These are phyloP conservation scores for Helminthosporium solani DNA, from an alignment of 2,329 filamentous ascomycete species.

Conservation along the genomic window DNA sequence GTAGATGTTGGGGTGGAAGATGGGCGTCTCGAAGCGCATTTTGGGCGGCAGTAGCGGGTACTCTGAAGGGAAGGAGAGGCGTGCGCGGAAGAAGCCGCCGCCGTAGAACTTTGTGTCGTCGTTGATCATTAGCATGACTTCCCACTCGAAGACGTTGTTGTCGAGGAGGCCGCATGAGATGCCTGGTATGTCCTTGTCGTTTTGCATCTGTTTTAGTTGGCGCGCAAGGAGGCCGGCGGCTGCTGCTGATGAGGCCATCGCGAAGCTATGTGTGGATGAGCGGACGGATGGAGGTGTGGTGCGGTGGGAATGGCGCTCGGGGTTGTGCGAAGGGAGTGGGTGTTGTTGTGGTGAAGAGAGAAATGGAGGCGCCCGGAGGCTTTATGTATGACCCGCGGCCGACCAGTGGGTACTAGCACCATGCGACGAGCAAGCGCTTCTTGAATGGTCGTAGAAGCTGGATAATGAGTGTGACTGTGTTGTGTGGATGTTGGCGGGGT, in stretches of 20 bases:
- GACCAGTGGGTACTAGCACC: background rate
- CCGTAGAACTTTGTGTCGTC: conserved; percentile 94
- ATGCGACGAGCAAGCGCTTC: background rate
- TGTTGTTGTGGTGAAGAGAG: background rate
- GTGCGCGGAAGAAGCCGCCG: conserved; percentile 90
- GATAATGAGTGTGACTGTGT: background rate
- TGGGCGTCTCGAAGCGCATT: conserved; percentile 91
- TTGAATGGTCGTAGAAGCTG: background rate
- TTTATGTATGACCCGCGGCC: background rate
- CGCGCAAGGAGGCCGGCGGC: conserved; percentile 74
- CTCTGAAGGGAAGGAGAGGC: conserved; percentile 91
- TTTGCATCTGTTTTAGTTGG: conserved; percentile 94
- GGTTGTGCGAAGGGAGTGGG: background rate
- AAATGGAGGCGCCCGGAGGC: conserved; percentile 1
- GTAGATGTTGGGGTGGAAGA: conserved; percentile 98
- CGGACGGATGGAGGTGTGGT: conserved; percentile 2
- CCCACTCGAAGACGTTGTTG: conserved; percentile 93
- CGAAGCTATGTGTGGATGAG: conserved; percentile 6
- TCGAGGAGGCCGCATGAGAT: conserved; percentile 89
- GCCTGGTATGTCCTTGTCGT: conserved; percentile 84
- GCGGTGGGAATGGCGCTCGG: background rate
- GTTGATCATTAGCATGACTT: conserved; percentile 97
- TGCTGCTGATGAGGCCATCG: conserved; percentile 53
- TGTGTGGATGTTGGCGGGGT: background rate
- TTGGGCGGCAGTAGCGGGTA: conserved; percentile 95